Evolutionary conservation across 1,284 basidiomycete genomes (phyloP).

Genomic region (Irpex sp.): DNA sequence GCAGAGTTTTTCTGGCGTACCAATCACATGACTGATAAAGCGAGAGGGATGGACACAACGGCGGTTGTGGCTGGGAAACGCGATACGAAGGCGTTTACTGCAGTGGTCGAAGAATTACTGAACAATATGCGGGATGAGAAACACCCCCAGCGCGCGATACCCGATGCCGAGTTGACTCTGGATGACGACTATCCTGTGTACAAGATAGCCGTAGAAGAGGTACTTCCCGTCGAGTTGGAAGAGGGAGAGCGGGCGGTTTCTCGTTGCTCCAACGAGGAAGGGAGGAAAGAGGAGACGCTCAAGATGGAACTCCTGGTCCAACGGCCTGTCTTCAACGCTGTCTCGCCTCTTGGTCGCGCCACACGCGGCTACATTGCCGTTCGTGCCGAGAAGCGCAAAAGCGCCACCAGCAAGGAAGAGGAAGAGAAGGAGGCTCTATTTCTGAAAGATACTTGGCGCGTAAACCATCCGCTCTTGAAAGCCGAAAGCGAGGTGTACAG

Average conservation of each 20-base stretch:
- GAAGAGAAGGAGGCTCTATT: background rate
- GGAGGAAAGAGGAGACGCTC: background rate
- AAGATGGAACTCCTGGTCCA: background rate
- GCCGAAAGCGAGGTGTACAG: background rate
- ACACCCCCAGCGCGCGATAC: background rate
- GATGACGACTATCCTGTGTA: background rate
- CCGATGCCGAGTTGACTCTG: background rate
- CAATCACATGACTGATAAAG: background rate
- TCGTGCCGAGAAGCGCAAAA: background rate
- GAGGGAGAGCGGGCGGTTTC: too few species aligned
- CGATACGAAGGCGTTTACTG: background rate
- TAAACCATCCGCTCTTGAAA: background rate
- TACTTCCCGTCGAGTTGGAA: too few species aligned
- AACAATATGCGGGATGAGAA: background rate
- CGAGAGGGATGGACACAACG: background rate
- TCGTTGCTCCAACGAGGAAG: background rate
- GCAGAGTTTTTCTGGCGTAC: conserved; percentile 5
- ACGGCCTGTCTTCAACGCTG: background rate
- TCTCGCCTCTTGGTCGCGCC: background rate
- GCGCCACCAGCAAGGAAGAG: background rate
- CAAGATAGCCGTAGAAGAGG: background rate
- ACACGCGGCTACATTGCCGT: conserved; percentile 4
- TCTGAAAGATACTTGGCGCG: conserved; percentile 7
- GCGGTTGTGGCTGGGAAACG: background rate
- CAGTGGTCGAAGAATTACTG: background rate